Conservation (phyloP, 208 protist genomes). For the Zelonia costaricensis region DNA sequence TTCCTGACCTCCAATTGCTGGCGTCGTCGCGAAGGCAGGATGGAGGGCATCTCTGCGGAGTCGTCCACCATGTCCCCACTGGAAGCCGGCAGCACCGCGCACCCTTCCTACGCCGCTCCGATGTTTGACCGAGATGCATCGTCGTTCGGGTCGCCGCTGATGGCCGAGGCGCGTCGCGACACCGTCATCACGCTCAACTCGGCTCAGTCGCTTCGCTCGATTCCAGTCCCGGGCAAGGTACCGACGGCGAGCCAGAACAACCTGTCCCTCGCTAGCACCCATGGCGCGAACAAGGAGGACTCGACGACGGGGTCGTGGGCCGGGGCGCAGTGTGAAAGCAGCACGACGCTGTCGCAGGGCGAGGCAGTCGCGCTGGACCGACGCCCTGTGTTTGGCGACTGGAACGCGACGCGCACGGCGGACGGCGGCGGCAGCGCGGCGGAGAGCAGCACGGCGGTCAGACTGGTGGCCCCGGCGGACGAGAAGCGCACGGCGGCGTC, state of each 20-base stretch:
- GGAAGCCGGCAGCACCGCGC: too few species aligned
- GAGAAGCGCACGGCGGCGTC: background rate
- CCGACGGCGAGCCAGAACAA: background rate
- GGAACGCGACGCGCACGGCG: background rate
- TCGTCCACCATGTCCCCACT: too few species aligned
- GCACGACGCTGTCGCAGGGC: constrained; percentile 5
- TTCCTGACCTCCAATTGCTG: too few species aligned
- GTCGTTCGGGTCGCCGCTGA: too few species aligned
- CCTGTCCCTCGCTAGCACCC: constrained; percentile 3
- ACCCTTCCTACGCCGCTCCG: too few species aligned
- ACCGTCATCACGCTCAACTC: background rate
- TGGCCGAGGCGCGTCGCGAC: too few species aligned
- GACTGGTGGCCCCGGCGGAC: background rate
- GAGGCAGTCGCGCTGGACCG: background rate
- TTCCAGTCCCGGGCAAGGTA: too few species aligned
- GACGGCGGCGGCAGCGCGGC: background rate
- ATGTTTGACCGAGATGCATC: too few species aligned
- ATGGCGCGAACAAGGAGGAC: background rate
- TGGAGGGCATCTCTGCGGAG: too few species aligned
- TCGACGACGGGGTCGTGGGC: constrained; percentile 12
- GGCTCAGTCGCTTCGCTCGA: background rate
- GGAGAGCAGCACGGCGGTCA: background rate
- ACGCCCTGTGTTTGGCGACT: background rate
- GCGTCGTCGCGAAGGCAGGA: too few species aligned
- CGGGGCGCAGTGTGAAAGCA: background rate